Evolutionary conservation across 805 yeast genomes (phyloP), one percentile per base, ranked within the genome.

Genomic region (Barnettozyma siamensis): DNA sequence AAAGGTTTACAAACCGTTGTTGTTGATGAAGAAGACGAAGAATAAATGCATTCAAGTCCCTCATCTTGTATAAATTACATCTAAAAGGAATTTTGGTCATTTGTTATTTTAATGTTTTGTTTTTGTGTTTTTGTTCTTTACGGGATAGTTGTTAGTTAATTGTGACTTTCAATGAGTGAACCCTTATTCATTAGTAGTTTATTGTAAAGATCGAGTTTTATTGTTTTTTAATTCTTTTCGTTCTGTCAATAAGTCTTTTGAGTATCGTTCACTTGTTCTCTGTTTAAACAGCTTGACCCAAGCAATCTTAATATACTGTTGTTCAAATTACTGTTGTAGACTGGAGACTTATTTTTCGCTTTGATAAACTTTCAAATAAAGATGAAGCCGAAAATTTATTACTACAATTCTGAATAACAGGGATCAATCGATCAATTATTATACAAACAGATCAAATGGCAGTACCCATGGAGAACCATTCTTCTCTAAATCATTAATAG

Each of bases 1-100:
- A 93, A 93, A 83, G 97, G 97, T 77, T 86, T 93, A 73, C 83
- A 88, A 76, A 93, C 99, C 74, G 84, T 78, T 73, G 97, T 88
- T 69, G 89, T 93, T 71, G 95, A 86, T 70, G 80, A 65, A 53
- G 71, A 68, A 53, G 71, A 68, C 41, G 60, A 53, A 49, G 52
- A 52, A 40, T 49, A 51, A 49, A 43, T 44, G 40, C 21, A 19
- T 38, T 39, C 13, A 41, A 20, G 12, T 33, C 19, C 32, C n/a
- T n/a, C n/a, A n/a, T 7, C 29, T 26, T 26, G 39, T 36, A 36
- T 36, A 36, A 37, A 19, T n/a, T 34, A 38, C 29, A 26, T 35
- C 31, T 41, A 41, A 31, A 37, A 30, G 46, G 38, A 41, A 32
- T 21, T 21, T 21, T 41, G 38, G 44, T 41, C 44, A 41, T 41